Evolutionary conservation across 1,284 basidiomycete species (phyloP).

Genomic region (Trametes hirsuta): DNA sequence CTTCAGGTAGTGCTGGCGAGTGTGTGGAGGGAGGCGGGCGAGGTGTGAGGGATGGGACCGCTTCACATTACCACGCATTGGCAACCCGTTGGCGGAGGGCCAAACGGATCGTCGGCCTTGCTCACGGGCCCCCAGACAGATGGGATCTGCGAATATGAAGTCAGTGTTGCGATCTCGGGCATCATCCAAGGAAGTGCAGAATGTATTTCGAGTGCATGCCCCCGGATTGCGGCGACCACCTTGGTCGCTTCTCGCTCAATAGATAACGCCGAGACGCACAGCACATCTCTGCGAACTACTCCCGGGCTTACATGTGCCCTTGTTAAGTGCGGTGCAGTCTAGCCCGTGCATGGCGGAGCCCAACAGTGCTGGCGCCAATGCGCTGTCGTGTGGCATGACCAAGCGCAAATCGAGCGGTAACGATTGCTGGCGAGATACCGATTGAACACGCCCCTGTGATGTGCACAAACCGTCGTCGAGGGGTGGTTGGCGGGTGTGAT

Average conservation of each 20-base stretch:
- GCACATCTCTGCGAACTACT: not conserved
- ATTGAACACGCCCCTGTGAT: too few relatives aligned
- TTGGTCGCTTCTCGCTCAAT: too few relatives aligned
- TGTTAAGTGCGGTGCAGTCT: too few relatives aligned
- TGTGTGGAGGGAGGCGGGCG: not conserved
- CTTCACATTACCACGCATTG: conserved; percentile 33
- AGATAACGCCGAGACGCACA: not conserved
- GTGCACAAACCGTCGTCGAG: not conserved
- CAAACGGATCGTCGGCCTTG: conserved; percentile 89
- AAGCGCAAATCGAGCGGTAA: too few relatives aligned
- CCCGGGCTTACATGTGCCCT: too few relatives aligned
- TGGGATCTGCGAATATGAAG: conserved; percentile 62
- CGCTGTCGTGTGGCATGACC: too few relatives aligned
- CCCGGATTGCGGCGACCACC: too few relatives aligned
- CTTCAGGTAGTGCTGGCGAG: not conserved
- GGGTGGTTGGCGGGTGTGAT: not conserved
- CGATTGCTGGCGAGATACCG: too few relatives aligned
- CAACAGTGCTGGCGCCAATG: too few relatives aligned
- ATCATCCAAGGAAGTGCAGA: too few relatives aligned
- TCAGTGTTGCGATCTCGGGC: not conserved
- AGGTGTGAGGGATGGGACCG: not conserved
- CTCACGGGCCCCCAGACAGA: conserved; percentile 93
- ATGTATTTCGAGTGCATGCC: not conserved
- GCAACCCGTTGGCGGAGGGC: conserved; percentile 71
- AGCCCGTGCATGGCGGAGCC: too few relatives aligned